phyloP scores from a whole-genome alignment of 169 alveolate genomes.

The Plasmodium coatneyi region DNA sequence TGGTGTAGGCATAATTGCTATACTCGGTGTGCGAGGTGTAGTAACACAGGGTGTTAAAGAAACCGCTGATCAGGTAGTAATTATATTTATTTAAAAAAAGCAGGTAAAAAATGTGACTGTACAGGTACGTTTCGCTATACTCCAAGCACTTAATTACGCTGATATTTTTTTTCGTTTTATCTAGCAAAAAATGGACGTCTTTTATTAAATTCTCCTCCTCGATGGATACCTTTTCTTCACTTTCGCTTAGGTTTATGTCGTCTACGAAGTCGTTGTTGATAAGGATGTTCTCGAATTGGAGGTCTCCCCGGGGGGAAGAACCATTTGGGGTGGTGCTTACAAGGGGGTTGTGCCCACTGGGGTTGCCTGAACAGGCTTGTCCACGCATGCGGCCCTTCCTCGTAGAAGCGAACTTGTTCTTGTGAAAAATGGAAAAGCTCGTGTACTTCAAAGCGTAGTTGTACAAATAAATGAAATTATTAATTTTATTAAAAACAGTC shows the following conservation, averaged over 20 bases:
- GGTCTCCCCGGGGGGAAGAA: neutral
- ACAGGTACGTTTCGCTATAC: slow-evolving; percentile 48
- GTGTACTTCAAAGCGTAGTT: slow-evolving; percentile 66
- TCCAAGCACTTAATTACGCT: slow-evolving; percentile 72
- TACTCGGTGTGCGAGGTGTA: slow-evolving; percentile 58
- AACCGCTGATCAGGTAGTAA: slow-evolving; percentile 44
- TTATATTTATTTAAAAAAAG: slow-evolving; percentile 62
- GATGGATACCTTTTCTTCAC: slow-evolving; percentile 32
- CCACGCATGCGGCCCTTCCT: slow-evolving; percentile 49
- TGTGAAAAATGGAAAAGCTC: slow-evolving; percentile 69
- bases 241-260: slow-evolving; percentile 63
- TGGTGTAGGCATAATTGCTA: slow-evolving; percentile 72
- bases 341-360: neutral
- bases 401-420: slow-evolving; percentile 52
- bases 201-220: slow-evolving; percentile 61
- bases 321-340: neutral
- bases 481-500: slow-evolving; percentile 65
- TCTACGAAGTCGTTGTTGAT: slow-evolving; percentile 66
- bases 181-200: slow-evolving; percentile 52
- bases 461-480: slow-evolving; percentile 68
- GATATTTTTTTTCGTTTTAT: slow-evolving; percentile 70
- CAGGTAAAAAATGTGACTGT: slow-evolving; percentile 48
- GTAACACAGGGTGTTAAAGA: slow-evolving; percentile 59
- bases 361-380: neutral
- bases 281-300: slow-evolving; percentile 22